Base-by-base conservation (phyloP, 2,329 filamentous ascomycete genomes). In the Claviceps humidiphila region DNA sequence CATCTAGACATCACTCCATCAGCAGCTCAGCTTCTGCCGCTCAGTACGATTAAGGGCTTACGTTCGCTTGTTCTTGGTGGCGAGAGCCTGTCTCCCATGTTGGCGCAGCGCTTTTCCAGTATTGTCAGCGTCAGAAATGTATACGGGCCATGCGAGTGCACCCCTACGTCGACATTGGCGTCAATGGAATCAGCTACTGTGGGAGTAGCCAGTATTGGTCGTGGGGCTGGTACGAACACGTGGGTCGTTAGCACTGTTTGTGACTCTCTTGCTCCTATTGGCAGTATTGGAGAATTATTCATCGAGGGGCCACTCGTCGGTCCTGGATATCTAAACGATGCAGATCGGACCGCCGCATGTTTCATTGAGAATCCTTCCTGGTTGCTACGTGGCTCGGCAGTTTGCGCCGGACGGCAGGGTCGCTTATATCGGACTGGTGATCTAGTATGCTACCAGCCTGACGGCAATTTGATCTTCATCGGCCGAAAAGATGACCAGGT, bases 401-500 rank as follows among this genome's bases (percentile, higher is more conserved):
- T 4, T 9, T 72, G 66, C 64, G 54, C 43, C 17, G 49, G 53
- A 38, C 50, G 34, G n/a, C 50, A 14, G 24, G 53, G 52, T n/a
- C 48, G 51, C 20, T 47, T 60, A 5, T 61, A 59, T 30, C 58
- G 58, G 47, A 60, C 61, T 1, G 61, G 61, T 0, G 62, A 63
- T 44, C 43, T 61, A 1, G 54, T 58, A 11, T 53, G 56, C 13
- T 65, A 66, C 24, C 55, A 63, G 37, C 24, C 51, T 0, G 61
- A 73, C 49, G 69, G 69, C 4, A 58, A 54, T n/a, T 59, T 75
- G 5, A 54, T 61, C 0, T 73, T 68, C 49, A 56, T 76, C 41
- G 38, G 47, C 2, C 74, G 74, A 40, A 65, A 77, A 56, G 77
- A 81, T 56, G 67, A 66, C 0, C 77, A 81, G 58, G 69, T 80